phyloP scores from a whole-genome alignment of 2,329 filamentous ascomycete species.

The Onygenales sp. region DNA sequence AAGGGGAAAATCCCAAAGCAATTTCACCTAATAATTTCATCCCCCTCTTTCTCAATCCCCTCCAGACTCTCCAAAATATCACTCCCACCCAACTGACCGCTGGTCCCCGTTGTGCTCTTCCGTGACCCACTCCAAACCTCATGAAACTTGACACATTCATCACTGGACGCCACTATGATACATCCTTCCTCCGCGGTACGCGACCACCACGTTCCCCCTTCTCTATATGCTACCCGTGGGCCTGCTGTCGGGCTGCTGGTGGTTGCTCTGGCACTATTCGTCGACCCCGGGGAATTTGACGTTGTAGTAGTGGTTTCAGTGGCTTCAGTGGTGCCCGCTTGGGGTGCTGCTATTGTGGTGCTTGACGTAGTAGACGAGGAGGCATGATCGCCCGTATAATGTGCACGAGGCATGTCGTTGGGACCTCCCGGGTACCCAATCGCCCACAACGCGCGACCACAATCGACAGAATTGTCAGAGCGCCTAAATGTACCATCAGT shows the following conservation, averaged over 20 bases:
- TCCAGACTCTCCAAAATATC: slow-evolving; percentile 75
- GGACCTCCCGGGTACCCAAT: slow-evolving; percentile 68
- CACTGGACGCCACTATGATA: slow-evolving; percentile 83
- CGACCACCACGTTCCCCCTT: slow-evolving; percentile 46
- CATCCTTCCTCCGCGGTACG: slow-evolving; percentile 63
- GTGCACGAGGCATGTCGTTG: slow-evolving; percentile 17
- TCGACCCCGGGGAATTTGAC: neutral
- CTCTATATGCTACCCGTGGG: slow-evolving; percentile 24
- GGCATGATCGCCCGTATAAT: neutral
- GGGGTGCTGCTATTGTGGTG: neutral
- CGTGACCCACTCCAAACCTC: slow-evolving; percentile 73
- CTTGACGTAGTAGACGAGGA: neutral
- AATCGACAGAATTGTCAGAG: slow-evolving; percentile 21
- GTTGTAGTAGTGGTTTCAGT: neutral
- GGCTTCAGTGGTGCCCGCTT: neutral
- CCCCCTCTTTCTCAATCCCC: slow-evolving; percentile 53
- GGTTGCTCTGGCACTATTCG: neutral
- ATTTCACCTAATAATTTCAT: slow-evolving; percentile 55
- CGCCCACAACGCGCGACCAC: slow-evolving; percentile 63
- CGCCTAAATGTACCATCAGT: slow-evolving; percentile 21
- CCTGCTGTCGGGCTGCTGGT: neutral
- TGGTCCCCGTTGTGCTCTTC: slow-evolving; percentile 44
- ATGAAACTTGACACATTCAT: slow-evolving; percentile 89
- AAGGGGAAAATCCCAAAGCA: slow-evolving; percentile 1
- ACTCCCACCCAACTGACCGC: slow-evolving; percentile 66